Percentiles rank a stretch among this genome's conserved stretches.
Evolutionary conservation across 441 rosid species (phyloP).

Genomic region (Omphalea diandra): DNA sequence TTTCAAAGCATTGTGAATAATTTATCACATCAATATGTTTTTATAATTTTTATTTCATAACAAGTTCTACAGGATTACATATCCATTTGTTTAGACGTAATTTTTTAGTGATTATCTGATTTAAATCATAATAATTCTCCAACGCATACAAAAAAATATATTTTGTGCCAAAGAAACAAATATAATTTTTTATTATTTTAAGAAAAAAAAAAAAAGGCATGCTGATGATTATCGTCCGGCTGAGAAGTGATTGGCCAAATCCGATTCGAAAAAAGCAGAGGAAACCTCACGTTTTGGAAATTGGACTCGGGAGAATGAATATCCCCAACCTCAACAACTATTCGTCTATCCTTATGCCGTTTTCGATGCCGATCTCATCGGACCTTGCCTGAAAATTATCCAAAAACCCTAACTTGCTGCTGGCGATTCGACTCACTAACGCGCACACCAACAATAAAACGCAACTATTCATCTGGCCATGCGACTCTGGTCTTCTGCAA

Average conservation of each 20-base stretch:
- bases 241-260: not conserved
- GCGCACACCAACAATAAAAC: not conserved
- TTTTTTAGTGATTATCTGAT: no score
- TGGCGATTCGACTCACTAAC: slow-evolving; percentile 32
- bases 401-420: slow-evolving; percentile 19
- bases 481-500: slow-evolving; percentile 70
- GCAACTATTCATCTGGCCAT: slow-evolving; percentile 53
- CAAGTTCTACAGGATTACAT: no score
- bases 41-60: no score
- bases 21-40: no score
- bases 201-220: no score
- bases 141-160: no score
- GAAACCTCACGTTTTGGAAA: slow-evolving; percentile 17
- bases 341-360: not conserved
- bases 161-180: no score
- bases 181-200: no score
- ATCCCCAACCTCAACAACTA: not conserved
- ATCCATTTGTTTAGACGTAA: no score
- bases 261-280: slow-evolving; percentile 11
- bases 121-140: no score
- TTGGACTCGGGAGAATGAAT: not conserved
- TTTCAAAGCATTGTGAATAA: no score
- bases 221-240: slow-evolving; percentile 13
- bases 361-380: slow-evolving; percentile 26
- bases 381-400: not conserved